Evolutionary conservation across 1,284 basidiomycete species (phyloP).

Genomic region (Trametes versicolor): DNA sequence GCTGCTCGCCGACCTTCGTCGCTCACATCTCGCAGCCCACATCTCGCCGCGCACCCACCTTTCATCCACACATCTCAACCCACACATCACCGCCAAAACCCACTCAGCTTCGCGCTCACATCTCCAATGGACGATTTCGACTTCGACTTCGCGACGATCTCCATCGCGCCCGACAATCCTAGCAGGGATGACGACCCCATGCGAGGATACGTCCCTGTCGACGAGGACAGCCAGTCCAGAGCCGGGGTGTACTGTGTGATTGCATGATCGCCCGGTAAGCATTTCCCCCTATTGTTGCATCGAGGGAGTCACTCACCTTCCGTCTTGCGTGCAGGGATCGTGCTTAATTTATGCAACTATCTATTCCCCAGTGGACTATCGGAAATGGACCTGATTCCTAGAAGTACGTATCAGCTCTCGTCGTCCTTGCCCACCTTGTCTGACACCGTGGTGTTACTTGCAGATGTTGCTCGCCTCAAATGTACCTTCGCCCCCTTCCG

Average conservation of each 20-base stretch:
- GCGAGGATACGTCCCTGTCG: slow-evolving; percentile 9
- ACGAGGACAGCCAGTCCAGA: slow-evolving; percentile 14
- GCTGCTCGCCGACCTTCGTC: neutral
- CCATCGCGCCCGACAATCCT: neutral
- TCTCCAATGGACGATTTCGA: slow-evolving; percentile 16
- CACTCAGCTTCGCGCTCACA: neutral
- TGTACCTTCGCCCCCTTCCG: slow-evolving; percentile 11
- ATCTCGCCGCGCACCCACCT: no score
- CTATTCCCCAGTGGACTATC: slow-evolving; percentile 12
- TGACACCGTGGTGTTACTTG: neutral
- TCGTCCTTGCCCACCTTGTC: neutral
- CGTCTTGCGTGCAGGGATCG: neutral
- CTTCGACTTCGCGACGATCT: slow-evolving; percentile 2
- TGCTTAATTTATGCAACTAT: slow-evolving; percentile 10
- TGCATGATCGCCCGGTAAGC: slow-evolving; percentile 8
- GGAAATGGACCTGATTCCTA: slow-evolving; percentile 10
- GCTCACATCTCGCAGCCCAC: neutral
- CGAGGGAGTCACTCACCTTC: neutral
- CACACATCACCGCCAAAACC: neutral
- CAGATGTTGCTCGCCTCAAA: slow-evolving; percentile 1
- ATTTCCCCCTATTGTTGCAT: neutral
- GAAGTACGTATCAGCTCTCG: neutral
- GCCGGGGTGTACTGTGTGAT: slow-evolving; percentile 13
- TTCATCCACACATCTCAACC: no score
- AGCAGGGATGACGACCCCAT: neutral